Evolutionary conservation across 345 rosid species (phyloP), one percentile per base, ranked within the genome.

Genomic region (Brassica nigra): DNA sequence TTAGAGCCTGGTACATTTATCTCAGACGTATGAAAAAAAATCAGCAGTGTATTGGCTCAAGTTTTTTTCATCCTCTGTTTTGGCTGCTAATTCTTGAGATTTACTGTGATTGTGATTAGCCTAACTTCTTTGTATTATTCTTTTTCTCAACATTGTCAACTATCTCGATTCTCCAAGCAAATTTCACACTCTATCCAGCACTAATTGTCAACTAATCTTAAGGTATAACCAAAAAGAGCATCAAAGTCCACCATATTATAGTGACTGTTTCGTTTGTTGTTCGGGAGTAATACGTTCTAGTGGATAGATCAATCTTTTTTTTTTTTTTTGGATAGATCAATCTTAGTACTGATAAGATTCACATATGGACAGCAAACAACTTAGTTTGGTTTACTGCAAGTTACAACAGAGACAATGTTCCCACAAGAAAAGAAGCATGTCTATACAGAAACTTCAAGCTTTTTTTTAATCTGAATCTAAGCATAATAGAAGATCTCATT

Each of bases 381-480:
- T 30, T 66, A 34, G 28, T 55, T 57, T 67, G 23, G 49, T 76
- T 66, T 65, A 64, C 77, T 71, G 55, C 71, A 12, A 29, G 62
- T 78, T 78, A 68, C 62, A 34, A 79, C 74, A 20, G 10, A 65
- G 73, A 57, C 39, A 57, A 16, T 5, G 54, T 44, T 20, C 36
- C 44, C 44, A 73, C 31, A n/a, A 47, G 11, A 52, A 68, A 64
- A 1, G 61, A 47, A 15, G 61, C 30, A 44, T 78, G 68, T 70
- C 76, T 81, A 62, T 71, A 76, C 82, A 78, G 54, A 78, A 66
- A 63, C 66, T 64, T 54, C 30, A 62, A 64, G 61, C 69, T 76
- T 29, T 68, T 76, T 70, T 36, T 68, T 70, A 20, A 63, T 62
- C 49, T 70, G 68, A 71, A 77, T 71, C 77, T 77, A 71, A 47